Evolutionary conservation across 257 asterid genomes (phyloP), one percentile per base, ranked within the genome.

Genomic region (Mitragyna speciosa): DNA sequence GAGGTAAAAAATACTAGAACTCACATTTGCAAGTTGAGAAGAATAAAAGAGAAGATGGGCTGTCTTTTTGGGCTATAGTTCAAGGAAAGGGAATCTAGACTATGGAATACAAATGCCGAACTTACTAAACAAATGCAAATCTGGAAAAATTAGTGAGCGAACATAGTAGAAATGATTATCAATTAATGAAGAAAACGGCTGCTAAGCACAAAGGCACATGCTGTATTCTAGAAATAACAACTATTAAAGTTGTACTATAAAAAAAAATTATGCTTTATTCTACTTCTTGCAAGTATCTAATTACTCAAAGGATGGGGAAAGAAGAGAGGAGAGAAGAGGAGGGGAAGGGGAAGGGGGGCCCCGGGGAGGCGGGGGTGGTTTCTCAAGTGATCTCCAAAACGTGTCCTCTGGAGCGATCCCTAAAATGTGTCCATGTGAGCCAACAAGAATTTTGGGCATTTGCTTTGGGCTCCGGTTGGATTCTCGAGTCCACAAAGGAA

Each of bases 401-500:
- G n/a, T 10, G n/a, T n/a, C n/a, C n/a, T n/a, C n/a, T n/a, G n/a
- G n/a, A n/a, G n/a, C n/a, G n/a, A n/a, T n/a, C n/a, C n/a, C n/a
- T n/a, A n/a, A 73, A 43, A 64, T 48, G 67, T 8, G 43, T 51
- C 63, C 70, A 75, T 65, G 70, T 78, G 78, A 61, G 66, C 66
- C 66, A 24, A 45, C n/a, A 9, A 84, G 72, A 49, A 58, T 74
- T 24, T 64, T 77, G 52, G 82, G 81, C 20, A 12, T 79, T 83
- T 80, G 73, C 59, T 66, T 65, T 76, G 64, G 48, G 47, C 39
- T n/a, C 20, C 39, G 77, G 26, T 9, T 8, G 39, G 82, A 74
- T 73, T 73, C 49, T 81, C 75, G 89, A 89, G 87, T 79, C 83
- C 78, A 76, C 68, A 78, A 64, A 63, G 86, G 65, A 22, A 6